Evolutionary conservation across 106 monocot genomes (phyloP).

Genomic region (Dioscorea alata): DNA sequence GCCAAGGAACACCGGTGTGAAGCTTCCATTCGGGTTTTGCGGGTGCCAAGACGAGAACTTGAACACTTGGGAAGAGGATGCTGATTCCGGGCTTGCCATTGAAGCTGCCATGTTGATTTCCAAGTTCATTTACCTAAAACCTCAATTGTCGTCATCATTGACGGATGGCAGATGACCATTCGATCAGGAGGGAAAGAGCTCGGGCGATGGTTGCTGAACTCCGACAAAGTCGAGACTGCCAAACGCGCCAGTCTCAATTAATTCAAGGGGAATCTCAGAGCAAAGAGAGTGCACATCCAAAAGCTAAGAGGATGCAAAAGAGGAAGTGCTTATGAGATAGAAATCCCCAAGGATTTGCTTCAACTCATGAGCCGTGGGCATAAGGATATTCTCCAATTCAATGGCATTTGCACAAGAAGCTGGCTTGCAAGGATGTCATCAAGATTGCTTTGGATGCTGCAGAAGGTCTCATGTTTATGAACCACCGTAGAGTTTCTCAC

Average conservation of each 20-base stretch:
- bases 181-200: conserved; percentile 63
- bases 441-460: conserved; percentile 73
- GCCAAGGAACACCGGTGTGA: conserved; percentile 50
- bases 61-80: conserved; percentile 23
- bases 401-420: conserved; percentile 56
- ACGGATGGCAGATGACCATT: conserved; percentile 78
- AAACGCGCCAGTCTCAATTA: conserved; percentile 43
- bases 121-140: conserved; percentile 49
- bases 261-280: conserved; percentile 54
- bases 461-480: conserved; percentile 81
- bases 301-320: conserved; percentile 66
- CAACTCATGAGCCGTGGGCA: conserved; percentile 94
- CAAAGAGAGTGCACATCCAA: conserved; percentile 68
- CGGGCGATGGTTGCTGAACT: conserved; percentile 48
- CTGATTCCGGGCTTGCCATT: conserved; percentile 14
- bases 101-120: conserved; percentile 23
- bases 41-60: conserved; percentile 77
- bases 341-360: conserved; percentile 61
- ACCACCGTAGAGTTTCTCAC: conserved; percentile 63
- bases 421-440: conserved; percentile 41
- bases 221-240: conserved; percentile 53
- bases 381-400: conserved; percentile 55
- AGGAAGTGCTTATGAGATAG: conserved; percentile 78
- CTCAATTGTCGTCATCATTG: conserved; percentile 48
- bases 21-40: conserved; percentile 85